phyloP scores from a whole-genome alignment of 805 yeast genomes.

The Kazachstania psychrophila region DNA sequence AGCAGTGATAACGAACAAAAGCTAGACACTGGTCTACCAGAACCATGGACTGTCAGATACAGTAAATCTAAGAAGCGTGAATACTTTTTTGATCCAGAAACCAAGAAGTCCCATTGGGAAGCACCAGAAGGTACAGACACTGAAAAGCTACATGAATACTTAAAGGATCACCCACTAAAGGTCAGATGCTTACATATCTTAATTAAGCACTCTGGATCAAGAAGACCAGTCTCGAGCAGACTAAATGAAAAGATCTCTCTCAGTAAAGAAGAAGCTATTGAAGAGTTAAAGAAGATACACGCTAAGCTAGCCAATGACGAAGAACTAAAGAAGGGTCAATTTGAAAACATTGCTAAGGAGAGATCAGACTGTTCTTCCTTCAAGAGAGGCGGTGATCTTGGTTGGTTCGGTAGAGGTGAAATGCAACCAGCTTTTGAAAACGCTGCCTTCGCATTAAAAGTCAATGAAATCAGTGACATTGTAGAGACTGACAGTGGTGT shows the following conservation, averaged over 20 bases:
- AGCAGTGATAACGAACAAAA: neutral
- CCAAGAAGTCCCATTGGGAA: slow-evolving; percentile 78
- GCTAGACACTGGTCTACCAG: slow-evolving; percentile 64
- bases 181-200: slow-evolving; percentile 76
- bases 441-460: slow-evolving; percentile 70
- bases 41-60: slow-evolving; percentile 70
- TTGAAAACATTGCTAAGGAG: slow-evolving; percentile 65
- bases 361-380: slow-evolving; percentile 88
- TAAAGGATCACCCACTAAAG: slow-evolving; percentile 50
- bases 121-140: slow-evolving; percentile 79
- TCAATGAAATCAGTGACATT: slow-evolving; percentile 74
- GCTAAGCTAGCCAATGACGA: slow-evolving; percentile 42
- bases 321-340: slow-evolving; percentile 34
- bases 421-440: slow-evolving; percentile 95
- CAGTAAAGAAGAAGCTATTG: slow-evolving; percentile 74
- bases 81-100: slow-evolving; percentile 64
- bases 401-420: slow-evolving; percentile 77
- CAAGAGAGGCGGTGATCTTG: slow-evolving; percentile 84
- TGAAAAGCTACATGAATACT: slow-evolving; percentile 46
- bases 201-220: slow-evolving; percentile 70
- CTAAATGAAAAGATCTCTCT: slow-evolving; percentile 59
- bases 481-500: slow-evolving; percentile 89
- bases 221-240: slow-evolving; percentile 92
- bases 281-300: slow-evolving; percentile 48
- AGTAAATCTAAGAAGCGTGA: slow-evolving; percentile 79